These are phyloP conservation scores for Galerina marginata DNA, from an alignment of 768 basidiomycete genomes.

Conservation along the genomic window DNA sequence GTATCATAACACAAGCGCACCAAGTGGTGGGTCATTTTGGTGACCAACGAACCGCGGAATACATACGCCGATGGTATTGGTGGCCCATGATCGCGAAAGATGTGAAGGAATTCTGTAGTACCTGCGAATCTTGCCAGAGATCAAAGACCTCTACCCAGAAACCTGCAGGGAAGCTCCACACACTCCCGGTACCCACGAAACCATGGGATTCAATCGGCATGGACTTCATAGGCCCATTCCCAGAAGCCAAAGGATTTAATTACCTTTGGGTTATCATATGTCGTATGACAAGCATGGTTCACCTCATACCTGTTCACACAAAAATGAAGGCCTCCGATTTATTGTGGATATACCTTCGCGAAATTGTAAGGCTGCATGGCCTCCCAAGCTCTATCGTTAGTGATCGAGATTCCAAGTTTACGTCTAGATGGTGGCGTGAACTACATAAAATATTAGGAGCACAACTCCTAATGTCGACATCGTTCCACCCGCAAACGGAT, in stretches of 20 bases:
- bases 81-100: slow-evolving; percentile 31
- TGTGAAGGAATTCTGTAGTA: slow-evolving; percentile 24
- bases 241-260: slow-evolving; percentile 29
- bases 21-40: slow-evolving; percentile 38
- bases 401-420: slow-evolving; percentile 34
- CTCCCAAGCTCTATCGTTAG: slow-evolving; percentile 34
- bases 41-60: slow-evolving; percentile 28
- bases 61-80: slow-evolving; percentile 41
- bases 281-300: slow-evolving; percentile 36
- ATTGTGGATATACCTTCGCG: slow-evolving; percentile 32
- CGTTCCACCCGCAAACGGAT: slow-evolving; percentile 49
- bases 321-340: slow-evolving; percentile 29
- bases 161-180: slow-evolving; percentile 35
- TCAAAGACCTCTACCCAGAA: slow-evolving; percentile 21
- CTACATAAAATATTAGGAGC: slow-evolving; percentile 32
- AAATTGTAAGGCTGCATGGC: slow-evolving; percentile 36
- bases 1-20: slow-evolving; percentile 31
- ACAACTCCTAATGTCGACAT: slow-evolving; percentile 38
- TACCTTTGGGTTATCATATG: slow-evolving; percentile 38
- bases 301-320: slow-evolving; percentile 34
- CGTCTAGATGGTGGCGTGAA: slow-evolving; percentile 26
- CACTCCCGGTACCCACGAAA: slow-evolving; percentile 29
- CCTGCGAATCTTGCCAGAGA: slow-evolving; percentile 28
- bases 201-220: slow-evolving; percentile 46
- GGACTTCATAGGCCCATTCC: slow-evolving; percentile 46